A percentile compares a stretch with the other conserved stretches of the same genome.
These are phyloP conservation scores for Yarrowia sp. DNA, from an alignment of 805 yeast species.

Conservation along the genomic window DNA sequence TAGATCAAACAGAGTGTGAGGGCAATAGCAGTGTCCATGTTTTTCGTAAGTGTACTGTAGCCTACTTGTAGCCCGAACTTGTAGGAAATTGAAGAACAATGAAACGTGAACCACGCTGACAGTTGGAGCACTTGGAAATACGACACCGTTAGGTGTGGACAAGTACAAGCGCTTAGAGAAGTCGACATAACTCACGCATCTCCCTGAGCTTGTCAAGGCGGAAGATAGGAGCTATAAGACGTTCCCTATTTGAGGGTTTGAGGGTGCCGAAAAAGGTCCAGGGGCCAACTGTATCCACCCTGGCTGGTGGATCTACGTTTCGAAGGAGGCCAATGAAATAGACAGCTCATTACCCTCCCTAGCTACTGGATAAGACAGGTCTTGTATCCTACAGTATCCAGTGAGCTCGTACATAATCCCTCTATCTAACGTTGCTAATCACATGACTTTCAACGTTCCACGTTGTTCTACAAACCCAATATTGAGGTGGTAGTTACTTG, in stretches of 20 bases:
- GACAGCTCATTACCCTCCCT: too few relatives aligned
- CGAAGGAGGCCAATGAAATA: too few relatives aligned
- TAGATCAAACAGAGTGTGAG: neutral
- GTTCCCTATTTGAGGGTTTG: neutral
- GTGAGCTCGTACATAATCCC: neutral
- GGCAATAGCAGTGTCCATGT: neutral
- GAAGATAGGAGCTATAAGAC: neutral
- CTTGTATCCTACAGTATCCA: too few relatives aligned
- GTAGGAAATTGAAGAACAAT: too few relatives aligned
- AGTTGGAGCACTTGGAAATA: neutral
- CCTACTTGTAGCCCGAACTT: too few relatives aligned
- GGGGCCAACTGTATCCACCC: constrained; percentile 3
- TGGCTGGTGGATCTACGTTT: neutral
- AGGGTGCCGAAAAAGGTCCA: neutral
- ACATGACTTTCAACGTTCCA: constrained; percentile 14
- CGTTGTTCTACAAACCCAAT: constrained; percentile 17
- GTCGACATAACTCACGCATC: neutral
- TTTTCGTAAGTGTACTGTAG: too few relatives aligned
- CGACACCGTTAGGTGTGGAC: too few relatives aligned
- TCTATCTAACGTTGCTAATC: constrained; percentile 20
- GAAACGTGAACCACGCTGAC: too few relatives aligned
- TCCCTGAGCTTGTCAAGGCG: too few relatives aligned
- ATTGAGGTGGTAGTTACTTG: neutral
- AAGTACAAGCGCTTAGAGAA: too few relatives aligned
- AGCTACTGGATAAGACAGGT: too few relatives aligned